Evolutionary conservation across 352 stramenopile species (phyloP), one percentile per base, ranked within the genome.

Genomic region (Globisporangium nagaii): DNA sequence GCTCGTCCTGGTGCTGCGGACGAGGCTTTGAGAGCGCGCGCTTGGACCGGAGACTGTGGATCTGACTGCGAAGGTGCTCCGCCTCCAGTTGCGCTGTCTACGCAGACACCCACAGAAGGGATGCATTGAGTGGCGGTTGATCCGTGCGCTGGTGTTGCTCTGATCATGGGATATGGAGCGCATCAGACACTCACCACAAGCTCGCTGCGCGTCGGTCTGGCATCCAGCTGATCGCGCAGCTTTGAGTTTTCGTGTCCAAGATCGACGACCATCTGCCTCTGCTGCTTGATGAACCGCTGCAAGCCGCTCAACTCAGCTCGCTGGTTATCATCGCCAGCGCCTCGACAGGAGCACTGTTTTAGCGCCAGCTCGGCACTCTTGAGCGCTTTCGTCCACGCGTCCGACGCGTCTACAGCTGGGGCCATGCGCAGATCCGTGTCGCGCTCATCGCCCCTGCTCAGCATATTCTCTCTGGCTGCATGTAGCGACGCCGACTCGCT

Each of bases 201-300:
- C 15, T 69, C 45, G 12, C 56, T 40, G 5, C 61, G 54, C 20
- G 54, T 57, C 11, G 59, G 55, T 39, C 55, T 36, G 17, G 60
- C 44, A 15, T 56, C 22, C 22, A 74, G 46, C 28, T 63, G 40
- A 28, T 66, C 66, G 5, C 63, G 59, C 19, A 74, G 24, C 53
- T 71, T 43, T 20, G 55, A 47, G 20, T 74, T 71, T 32, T 66
- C 59, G 2, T 46, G 53, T 1, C 50, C 58, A 22, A 73, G 54
- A 6, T 42, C n/a, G 3, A 41, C 45, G 8, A 62, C 27, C 36
- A 60, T 31, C 13, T 51, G 32, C 17, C 50, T 49, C 45, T 73
- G 65, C 22, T 54, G 39, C 5, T 17, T 15, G 13, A 70, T 8
- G 20, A 73, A 46, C 5, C 37, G 25, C 1, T 58, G n/a, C 17